Conservation (phyloP, 208 protist genomes). For the Naegleria lovaniensis region DNA sequence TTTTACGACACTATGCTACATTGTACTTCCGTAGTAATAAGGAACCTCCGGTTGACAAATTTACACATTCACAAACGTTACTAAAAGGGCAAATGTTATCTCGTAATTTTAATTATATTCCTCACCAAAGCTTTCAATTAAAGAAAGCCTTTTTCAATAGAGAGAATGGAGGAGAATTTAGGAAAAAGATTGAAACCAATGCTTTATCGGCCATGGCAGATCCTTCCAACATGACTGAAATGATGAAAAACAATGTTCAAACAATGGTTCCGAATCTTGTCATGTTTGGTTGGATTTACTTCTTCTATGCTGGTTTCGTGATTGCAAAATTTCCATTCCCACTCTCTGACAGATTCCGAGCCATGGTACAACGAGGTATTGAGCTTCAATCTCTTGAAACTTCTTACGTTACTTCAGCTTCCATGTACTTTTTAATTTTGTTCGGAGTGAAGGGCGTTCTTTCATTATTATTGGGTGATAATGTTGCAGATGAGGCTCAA, state of each 20-base stretch:
- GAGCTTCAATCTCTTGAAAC: constrained; percentile 85
- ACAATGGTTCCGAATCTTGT: constrained; percentile 83
- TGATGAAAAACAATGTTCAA: constrained; percentile 89
- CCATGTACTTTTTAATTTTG: constrained; percentile 89
- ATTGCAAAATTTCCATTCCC: constrained; percentile 90
- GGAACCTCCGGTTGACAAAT: constrained; percentile 52
- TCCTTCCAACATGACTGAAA: constrained; percentile 75
- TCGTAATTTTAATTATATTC: constrained; percentile 51
- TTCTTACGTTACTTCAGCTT: constrained; percentile 86
- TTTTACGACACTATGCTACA: constrained; percentile 74
- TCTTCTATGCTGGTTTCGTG: constrained; percentile 92
- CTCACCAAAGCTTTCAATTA: constrained; percentile 53
- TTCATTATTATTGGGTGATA: constrained; percentile 75
- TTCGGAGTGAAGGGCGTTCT: constrained; percentile 84
- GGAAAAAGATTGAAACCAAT: constrained; percentile 62
- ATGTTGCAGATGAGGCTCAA: constrained; percentile 29
- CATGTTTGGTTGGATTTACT: constrained; percentile 88
- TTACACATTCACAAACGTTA: constrained; percentile 61
- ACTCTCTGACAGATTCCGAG: constrained; percentile 77
- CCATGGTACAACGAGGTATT: constrained; percentile 89
- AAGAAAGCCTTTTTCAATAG: constrained; percentile 55
- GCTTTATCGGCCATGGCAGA: constrained; percentile 84
- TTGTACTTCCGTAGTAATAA: constrained; percentile 55
- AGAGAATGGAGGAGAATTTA: constrained; percentile 52
- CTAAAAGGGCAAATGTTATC: constrained; percentile 61